Evolutionary conservation across 257 asterid species (phyloP).

Genomic region (Lycium ferocissimum): DNA sequence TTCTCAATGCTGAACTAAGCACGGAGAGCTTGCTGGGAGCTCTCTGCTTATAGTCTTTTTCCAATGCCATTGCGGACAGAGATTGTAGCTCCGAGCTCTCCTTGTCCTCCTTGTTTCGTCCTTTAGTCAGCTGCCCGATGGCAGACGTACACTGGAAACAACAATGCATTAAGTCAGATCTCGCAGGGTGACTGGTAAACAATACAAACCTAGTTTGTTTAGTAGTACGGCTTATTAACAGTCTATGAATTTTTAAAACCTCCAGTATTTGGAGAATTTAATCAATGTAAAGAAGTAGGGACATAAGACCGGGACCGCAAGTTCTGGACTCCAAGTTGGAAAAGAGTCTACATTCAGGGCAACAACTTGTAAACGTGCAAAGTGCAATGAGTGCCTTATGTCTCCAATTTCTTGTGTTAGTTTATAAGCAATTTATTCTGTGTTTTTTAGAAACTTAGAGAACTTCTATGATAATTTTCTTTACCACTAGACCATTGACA

Average conservation of each 20-base stretch:
- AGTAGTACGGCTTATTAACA: neutral
- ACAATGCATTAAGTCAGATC: constrained; percentile 33
- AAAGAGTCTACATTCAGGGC: constrained; percentile 10
- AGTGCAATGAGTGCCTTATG: neutral
- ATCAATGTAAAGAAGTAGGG: neutral
- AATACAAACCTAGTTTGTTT: neutral
- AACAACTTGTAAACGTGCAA: neutral
- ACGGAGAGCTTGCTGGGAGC: constrained; percentile 62
- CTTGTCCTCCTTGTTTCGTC: constrained; percentile 89
- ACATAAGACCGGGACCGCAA: neutral
- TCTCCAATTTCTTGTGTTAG: neutral
- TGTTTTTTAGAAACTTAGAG: neutral
- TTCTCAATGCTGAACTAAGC: constrained; percentile 62
- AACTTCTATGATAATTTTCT: neutral
- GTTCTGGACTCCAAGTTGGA: neutral
- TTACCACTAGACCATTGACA: neutral
- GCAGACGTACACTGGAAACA: constrained; percentile 73
- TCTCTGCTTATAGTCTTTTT: constrained; percentile 70
- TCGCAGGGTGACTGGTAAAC: neutral
- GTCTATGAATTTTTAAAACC: neutral
- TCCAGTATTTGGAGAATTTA: neutral
- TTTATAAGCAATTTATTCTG: neutral
- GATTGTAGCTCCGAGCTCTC: constrained; percentile 75
- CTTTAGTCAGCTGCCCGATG: constrained; percentile 75
- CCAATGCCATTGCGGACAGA: constrained; percentile 73